Evolutionary conservation across 495 filamentous ascomycete genomes (phyloP), one percentile per base, ranked within the genome.

Genomic region (Aspergillus baeticus): DNA sequence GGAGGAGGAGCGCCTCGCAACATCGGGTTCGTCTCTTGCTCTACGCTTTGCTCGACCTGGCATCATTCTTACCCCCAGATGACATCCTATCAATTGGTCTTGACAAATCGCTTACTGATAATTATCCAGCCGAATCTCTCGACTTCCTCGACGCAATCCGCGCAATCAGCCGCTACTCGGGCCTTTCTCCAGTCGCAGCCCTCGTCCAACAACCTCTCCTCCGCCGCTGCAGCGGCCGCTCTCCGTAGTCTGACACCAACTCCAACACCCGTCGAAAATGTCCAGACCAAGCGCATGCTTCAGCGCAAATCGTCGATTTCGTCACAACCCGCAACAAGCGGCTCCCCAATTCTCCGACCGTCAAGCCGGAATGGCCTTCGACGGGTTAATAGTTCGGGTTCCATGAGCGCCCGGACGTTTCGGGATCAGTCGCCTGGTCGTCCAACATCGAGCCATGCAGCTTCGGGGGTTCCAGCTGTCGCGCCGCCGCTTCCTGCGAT

Each of bases 401-500:
- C 90, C 26, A 96, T 96, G 91, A 86, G 81, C 37, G 87, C 91
- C 58, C 81, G 92, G 36, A 90, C 90, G 1, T 96, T 96, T 70
- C 83, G 92, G 55, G 77, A 87, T 59, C 69, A 85, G 52, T 82
- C 91, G 56, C 77, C 90, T 58, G 75, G 73, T 70, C 70, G 81
- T 46, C 64, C 77, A 48, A 69, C 74, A 36, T 77, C 80, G 41
- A 70, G 75, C 61, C 61, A 67, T 29, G 69, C 33, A 20, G 26
- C 47, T 6, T 26, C 23, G 47, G 22, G 69, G 0, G 68, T 68
- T 36, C 65, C 44, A 42, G 61, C 34, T 33, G 47, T 61, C 18
- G 79, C 79, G 34, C 91, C 92, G 13, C 91, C 91, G 4, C 83
- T 96, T 15, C 92, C 90, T 14, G 74, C 80, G 2, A 70, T 95